Base-by-base conservation (phyloP, 2,329 filamentous ascomycete species). In the Fusarium subtropicale region DNA sequence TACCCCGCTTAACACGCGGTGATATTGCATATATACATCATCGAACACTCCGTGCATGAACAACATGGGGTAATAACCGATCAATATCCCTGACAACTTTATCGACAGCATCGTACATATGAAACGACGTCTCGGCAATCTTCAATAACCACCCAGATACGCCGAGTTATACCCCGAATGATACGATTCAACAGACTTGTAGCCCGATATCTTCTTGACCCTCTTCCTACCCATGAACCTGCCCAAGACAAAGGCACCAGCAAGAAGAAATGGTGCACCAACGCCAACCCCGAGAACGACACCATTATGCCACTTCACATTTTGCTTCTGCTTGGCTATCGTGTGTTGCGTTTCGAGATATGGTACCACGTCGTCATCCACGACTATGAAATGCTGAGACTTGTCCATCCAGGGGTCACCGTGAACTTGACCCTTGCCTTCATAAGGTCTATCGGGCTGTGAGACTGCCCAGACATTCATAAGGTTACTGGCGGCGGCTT, bases 371-470 rank as follows among this genome's bases (percentile, higher is more conserved):
- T 48, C 53, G 16, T 48, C 46, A 42, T 68, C 62, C 51, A 73
- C 57, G 24, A 65, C 42, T 55, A 58, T 57, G 8, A 73, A 71
- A 34, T 63, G 55, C 24, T 62, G 56, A n/a, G 67, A 71, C 24
- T 54, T 51, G 52, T 63, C 70, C 46, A 50, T 53, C 57, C 57
- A 66, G 7, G 52, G 58, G 26, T 36, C 46, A 2, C 55, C 56
- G 22, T 68, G 63, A 22, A 48, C 56, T 8, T 54, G 59, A 20
- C 42, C 66, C 33, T 64, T 39, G 8, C 52, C 52, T 15, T 64
- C 42, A 12, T 60, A 60, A 8, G 51, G 58, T 5, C 65, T 52
- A 5, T 64, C 33, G 6, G 64, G 56, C 22, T 70, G 61, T 6
- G 66, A 72, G 12, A 71, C 31, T 8, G 54, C 47, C 41, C 64